Evolutionary conservation across 768 basidiomycete species (phyloP).

Genomic region (Dictyophora rubrovolvata): DNA sequence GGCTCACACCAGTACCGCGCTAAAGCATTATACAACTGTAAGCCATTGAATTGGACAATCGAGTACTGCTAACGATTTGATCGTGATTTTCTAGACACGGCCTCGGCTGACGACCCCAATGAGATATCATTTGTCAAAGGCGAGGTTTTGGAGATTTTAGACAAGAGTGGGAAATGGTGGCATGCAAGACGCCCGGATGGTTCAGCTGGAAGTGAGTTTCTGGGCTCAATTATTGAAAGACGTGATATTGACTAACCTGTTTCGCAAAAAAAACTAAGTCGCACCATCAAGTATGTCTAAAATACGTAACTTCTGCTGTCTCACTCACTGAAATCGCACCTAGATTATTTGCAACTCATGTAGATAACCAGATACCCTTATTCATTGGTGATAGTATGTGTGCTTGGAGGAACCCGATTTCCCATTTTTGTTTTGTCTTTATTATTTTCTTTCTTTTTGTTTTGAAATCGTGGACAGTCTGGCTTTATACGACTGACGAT

Average conservation of each 20-base stretch:
- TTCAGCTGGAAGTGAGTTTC: slow-evolving; percentile 58
- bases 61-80: slow-evolving; percentile 16
- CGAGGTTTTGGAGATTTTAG: slow-evolving; percentile 84
- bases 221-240: background rate
- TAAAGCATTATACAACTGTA: slow-evolving; percentile 85
- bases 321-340: background rate
- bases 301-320: too few relatives aligned
- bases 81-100: slow-evolving; percentile 53
- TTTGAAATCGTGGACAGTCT: too few relatives aligned
- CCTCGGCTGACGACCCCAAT: slow-evolving; percentile 91
- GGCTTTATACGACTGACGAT: background rate
- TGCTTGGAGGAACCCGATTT: background rate
- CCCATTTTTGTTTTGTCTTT: background rate
- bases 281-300: slow-evolving; percentile 6
- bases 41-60: slow-evolving; percentile 21
- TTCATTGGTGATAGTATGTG: background rate
- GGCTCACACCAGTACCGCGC: slow-evolving; percentile 56
- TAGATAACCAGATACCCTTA: background rate
- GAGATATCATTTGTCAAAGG: slow-evolving; percentile 92
- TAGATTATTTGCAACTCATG: slow-evolving; percentile 10
- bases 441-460: background rate
- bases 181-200: slow-evolving; percentile 77
- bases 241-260: background rate
- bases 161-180: slow-evolving; percentile 94
- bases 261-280: background rate